Base-by-base conservation (phyloP, 2,329 filamentous ascomycete species). In the Monosporascus sp. region DNA sequence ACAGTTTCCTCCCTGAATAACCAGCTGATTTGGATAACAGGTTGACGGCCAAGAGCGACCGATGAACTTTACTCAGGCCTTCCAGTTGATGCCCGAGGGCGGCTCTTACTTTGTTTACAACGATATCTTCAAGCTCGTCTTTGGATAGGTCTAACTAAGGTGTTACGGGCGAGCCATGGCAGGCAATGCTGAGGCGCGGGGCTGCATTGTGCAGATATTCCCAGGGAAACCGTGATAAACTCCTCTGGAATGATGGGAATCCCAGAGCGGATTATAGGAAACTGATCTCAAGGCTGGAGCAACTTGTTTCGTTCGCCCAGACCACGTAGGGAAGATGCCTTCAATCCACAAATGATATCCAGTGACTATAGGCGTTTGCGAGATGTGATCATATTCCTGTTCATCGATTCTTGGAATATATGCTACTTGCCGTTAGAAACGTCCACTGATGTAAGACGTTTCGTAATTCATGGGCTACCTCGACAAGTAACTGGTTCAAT, bases 61-160 rank as follows among this genome's bases (percentile, higher is more conserved):
- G 45, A 94, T 97, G 87, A 91, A 83, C 81, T 99, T 92, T 76
- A 86, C 86, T 52, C 92, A 97, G 76, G 76, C 82, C 52, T 97
- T 97, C 82, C 88, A 95, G 73, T 86, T 97, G 57, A 73, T 84
- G 60, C 85, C 84, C 56, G 87, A 90, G 51, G 61, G 65, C 49
- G 86, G 84, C 63, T 84, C 80, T 74, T 96, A 88, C 78, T 97
- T 83, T 71, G 88, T 97, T 69, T 86, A 86, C 77, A 97, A 97
- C 79, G 93, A 97, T 72, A 76, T 97, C 70, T 97, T 97, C 85
- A 89, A 89, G 75, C 83, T 97, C 57, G 82, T 96, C 62, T 93
- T 89, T 73, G 78, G 73, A 68, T 82, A 75, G 58, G 20, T 46
- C 9, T 27, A 25, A 46, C 11, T n/a, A n/a, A n/a, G n/a, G 42